Percentiles rank a stretch among this genome's conserved stretches.
phyloP scores from a whole-genome alignment of 2,329 filamentous ascomycete genomes.

The Magnaporthales sp. region DNA sequence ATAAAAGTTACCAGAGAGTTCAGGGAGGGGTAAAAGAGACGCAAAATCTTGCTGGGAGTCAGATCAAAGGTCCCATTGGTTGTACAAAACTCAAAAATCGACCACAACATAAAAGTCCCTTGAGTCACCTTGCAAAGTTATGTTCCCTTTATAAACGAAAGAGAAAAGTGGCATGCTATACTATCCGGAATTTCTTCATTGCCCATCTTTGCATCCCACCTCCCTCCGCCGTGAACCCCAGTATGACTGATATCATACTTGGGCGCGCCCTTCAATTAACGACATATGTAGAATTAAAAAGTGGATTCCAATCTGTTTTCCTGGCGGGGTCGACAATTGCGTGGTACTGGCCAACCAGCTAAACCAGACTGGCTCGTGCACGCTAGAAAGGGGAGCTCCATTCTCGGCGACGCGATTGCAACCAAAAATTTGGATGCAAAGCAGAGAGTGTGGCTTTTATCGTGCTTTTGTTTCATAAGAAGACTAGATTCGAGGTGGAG shows the following conservation, averaged over 20 bases:
- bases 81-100: not conserved
- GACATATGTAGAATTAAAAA: not conserved
- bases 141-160: not conserved
- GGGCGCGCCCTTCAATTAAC: not conserved
- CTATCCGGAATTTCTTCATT: not conserved
- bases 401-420: not conserved
- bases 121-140: not conserved
- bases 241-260: not conserved
- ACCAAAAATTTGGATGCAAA: not conserved
- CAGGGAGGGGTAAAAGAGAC: not conserved
- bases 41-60: not conserved
- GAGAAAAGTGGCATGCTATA: not conserved
- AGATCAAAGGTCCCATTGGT: not conserved
- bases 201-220: not conserved
- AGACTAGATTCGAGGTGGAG: slow-evolving; percentile 1
- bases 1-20: not conserved
- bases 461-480: not conserved
- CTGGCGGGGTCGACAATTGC: not conserved
- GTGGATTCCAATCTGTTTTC: not conserved
- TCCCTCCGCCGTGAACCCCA: not conserved
- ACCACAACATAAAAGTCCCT: not conserved
- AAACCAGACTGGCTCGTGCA: not conserved
- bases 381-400: not conserved
- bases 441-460: not conserved
- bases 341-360: not conserved